phyloP scores from a whole-genome alignment of 1,284 basidiomycete genomes.

The Phenoliferia sp. region DNA sequence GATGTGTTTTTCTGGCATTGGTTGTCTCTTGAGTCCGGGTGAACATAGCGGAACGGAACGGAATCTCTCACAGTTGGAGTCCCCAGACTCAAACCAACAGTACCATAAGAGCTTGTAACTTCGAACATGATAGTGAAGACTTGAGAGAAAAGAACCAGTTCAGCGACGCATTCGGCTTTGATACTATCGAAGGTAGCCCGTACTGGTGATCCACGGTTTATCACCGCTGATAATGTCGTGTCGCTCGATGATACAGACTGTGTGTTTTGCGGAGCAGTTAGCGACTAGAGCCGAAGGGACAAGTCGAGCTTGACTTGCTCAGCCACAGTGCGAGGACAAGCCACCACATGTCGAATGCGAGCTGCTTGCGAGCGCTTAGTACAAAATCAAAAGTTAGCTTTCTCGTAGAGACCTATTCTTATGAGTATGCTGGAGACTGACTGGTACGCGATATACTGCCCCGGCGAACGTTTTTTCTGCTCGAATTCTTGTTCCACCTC shows the following conservation, averaged over 20 bases:
- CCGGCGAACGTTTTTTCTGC: constrained; percentile 33
- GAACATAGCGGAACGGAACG: not conserved
- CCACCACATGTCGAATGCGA: constrained; percentile 66
- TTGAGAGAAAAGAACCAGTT: too few relatives aligned
- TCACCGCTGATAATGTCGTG: constrained; percentile 20
- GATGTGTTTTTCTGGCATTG: constrained; percentile 55
- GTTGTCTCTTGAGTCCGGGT: not conserved
- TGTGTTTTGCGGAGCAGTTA: constrained; percentile 10
- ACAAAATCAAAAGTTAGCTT: constrained; percentile 69
- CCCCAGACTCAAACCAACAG: constrained; percentile 78
- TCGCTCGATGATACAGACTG: constrained; percentile 81
- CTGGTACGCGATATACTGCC: constrained; percentile 41
- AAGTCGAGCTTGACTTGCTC: constrained; percentile 8
- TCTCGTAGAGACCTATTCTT: too few relatives aligned
- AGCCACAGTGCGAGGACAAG: constrained; percentile 33
- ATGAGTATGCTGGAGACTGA: constrained; percentile 53
- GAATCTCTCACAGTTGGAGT: constrained; percentile 43
- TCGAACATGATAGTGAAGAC: constrained; percentile 55
- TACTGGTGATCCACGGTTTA: not conserved
- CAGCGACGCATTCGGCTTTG: too few relatives aligned
- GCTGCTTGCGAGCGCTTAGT: constrained; percentile 73
- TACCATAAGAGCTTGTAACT: constrained; percentile 83
- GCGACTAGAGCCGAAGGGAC: constrained; percentile 55
- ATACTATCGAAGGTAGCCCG: not conserved
- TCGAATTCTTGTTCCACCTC: constrained; percentile 48